Percentiles rank a stretch among this genome's conserved stretches.
phyloP scores from a whole-genome alignment of 306 rosid species.

The Biancaea sappan region DNA sequence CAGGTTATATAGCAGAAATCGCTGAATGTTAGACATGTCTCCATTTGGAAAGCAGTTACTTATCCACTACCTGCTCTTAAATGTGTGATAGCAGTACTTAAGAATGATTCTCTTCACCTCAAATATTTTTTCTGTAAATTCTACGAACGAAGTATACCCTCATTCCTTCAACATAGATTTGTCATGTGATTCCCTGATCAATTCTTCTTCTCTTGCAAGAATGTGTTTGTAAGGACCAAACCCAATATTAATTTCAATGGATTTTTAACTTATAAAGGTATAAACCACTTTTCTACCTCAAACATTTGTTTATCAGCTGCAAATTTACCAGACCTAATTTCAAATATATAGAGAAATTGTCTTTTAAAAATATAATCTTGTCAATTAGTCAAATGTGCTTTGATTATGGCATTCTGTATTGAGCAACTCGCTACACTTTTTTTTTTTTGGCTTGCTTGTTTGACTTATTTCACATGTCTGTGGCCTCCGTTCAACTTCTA shows the following conservation, averaged over 20 bases:
- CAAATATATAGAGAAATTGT: not conserved
- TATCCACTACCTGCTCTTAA: not conserved
- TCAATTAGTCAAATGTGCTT: not conserved
- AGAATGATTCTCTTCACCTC: not conserved
- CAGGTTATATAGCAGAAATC: not conserved
- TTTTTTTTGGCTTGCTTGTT: not conserved
- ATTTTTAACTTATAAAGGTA: not conserved
- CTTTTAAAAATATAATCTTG: not conserved
- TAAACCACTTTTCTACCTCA: not conserved
- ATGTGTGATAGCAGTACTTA: not conserved
- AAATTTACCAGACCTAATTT: not conserved
- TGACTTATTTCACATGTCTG: not conserved
- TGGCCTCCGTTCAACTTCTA: not conserved
- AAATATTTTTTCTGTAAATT: not conserved
- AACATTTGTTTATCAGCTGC: not conserved
- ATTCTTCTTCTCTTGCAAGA: not conserved
- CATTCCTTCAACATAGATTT: not conserved
- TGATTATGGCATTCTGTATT: not conserved
- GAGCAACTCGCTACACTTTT: not conserved
- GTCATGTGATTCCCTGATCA: not conserved
- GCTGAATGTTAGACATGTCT: not conserved
- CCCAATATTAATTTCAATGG: not conserved
- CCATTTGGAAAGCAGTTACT: not conserved
- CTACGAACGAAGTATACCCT: not conserved
- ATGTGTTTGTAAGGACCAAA: not conserved